Conservation (phyloP, 2,329 filamentous ascomycete genomes). For the Pseudogymnoascus sp. region DNA sequence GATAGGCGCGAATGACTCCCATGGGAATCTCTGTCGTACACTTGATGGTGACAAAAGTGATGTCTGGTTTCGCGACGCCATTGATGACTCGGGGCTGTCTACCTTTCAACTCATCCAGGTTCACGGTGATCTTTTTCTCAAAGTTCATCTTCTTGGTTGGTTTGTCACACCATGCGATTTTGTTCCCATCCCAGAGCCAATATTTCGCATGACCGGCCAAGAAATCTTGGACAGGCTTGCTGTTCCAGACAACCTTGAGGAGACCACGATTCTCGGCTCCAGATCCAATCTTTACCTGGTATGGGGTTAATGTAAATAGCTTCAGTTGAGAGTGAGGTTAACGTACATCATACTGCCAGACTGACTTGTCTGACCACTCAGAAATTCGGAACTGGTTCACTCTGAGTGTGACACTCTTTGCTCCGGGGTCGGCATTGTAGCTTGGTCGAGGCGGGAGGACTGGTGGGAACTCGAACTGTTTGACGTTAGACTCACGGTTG, state of each 20-base stretch:
- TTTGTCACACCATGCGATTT: slow-evolving; percentile 66
- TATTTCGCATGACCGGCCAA: slow-evolving; percentile 39
- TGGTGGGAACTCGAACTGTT: slow-evolving; percentile 20
- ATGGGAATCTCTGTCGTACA: slow-evolving; percentile 63
- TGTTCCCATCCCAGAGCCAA: slow-evolving; percentile 76
- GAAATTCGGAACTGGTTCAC: slow-evolving; percentile 71
- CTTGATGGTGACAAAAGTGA: slow-evolving; percentile 53
- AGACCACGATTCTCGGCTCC: slow-evolving; percentile 54
- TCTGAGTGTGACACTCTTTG: slow-evolving; percentile 34
- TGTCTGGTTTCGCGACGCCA: slow-evolving; percentile 29
- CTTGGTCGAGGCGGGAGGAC: slow-evolving; percentile 36
- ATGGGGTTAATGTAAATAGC: slow-evolving; percentile 11
- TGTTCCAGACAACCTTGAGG: slow-evolving; percentile 69
- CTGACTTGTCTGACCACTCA: slow-evolving; percentile 47
- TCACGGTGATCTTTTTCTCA: slow-evolving; percentile 41
- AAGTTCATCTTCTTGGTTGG: slow-evolving; percentile 8
- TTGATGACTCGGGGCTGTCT: slow-evolving; percentile 32
- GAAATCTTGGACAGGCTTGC: slow-evolving; percentile 45
- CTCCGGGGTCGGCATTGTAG: slow-evolving; percentile 47
- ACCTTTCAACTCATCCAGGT: slow-evolving; percentile 61
- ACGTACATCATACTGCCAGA: slow-evolving; percentile 82
- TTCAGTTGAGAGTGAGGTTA: slow-evolving; percentile 9
- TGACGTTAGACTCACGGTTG: slow-evolving; percentile 24
- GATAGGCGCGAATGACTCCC: slow-evolving; percentile 54
- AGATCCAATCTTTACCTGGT: slow-evolving; percentile 57